Base-by-base conservation (phyloP, 164 flowering plant genomes). In the Chloranthus sessilifolius region DNA sequence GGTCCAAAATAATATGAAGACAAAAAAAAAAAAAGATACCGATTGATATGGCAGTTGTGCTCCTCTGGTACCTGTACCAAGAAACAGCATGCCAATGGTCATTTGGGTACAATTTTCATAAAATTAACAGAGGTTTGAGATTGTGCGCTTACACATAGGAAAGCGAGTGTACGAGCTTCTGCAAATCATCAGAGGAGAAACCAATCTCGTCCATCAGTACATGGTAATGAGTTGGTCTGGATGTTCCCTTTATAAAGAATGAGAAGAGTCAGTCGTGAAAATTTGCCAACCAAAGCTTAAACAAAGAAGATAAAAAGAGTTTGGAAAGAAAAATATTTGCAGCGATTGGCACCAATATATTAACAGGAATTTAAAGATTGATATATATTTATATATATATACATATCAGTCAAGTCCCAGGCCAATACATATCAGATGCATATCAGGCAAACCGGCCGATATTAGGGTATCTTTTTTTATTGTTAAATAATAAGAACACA, bases 161-260 rank as follows among this genome's bases (percentile, higher is more conserved):
- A 12, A 90, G 74, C 0, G 85, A 74, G 48, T 79, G 82, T 22
- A 87, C 71, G 17, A 90, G 69, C 46, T 72, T 68, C 50, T 90
- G 96, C 56, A 90, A 59, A 12, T 72, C 78, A 64, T 90, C 88
- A 22, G 88, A 74, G 22, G 80, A 70, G 69, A 87, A 87, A 44
- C 98, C 92, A 60, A 85, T 85, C 68, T 90, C 98, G 64, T 90
- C 96, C 22, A 75, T 56, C 72, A 90, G 64, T 28, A 90, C 91
- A 69, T 82, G 88, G 50, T 90, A 90, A 58, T 90, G 96, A 4
- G 85, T 71, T 19, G 96, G 98, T 50, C 92, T 67, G 12, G 89
- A 70, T 26, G 95, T 85, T 38, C 98, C 96, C 98, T 90, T 55
- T 25, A 44, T 14, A 9, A 25, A 44, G 31, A n/a, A 11, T 12